These are phyloP conservation scores for Polyplosphaeria fusca DNA, from an alignment of 495 filamentous ascomycete species.

Conservation along the genomic window DNA sequence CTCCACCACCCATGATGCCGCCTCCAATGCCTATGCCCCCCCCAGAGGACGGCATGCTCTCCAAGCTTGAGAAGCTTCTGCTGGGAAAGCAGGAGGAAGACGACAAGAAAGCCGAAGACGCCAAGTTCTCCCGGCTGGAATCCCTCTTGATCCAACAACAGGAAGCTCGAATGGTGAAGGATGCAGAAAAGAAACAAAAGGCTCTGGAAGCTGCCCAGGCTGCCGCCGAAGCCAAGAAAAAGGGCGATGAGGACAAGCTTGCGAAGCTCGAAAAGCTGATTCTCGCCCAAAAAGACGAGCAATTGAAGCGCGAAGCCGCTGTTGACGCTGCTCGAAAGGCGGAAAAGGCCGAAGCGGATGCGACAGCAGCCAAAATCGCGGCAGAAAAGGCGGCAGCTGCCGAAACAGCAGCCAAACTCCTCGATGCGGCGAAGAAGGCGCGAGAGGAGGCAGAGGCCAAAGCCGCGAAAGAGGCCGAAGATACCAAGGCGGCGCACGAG, in stretches of 20 bases:
- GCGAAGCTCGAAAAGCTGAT: slow-evolving; percentile 39
- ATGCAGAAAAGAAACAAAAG: slow-evolving; percentile 23
- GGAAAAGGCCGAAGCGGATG: slow-evolving; percentile 39
- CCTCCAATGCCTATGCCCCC: slow-evolving; percentile 24
- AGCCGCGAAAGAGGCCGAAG: slow-evolving; percentile 46
- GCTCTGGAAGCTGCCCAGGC: slow-evolving; percentile 19
- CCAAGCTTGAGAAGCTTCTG: slow-evolving; percentile 13
- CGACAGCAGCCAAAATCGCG: slow-evolving; percentile 41
- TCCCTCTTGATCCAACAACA: slow-evolving; percentile 25
- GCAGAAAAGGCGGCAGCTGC: slow-evolving; percentile 45
- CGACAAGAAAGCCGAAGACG: slow-evolving; percentile 27
- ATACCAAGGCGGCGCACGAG: slow-evolving; percentile 39
- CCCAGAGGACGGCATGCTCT: slow-evolving; percentile 18
- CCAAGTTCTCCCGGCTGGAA: slow-evolving; percentile 32
- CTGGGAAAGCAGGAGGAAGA: slow-evolving; percentile 22
- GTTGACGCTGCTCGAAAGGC: slow-evolving; percentile 36
- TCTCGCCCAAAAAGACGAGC: slow-evolving; percentile 38
- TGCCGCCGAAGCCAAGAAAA: slow-evolving; percentile 32
- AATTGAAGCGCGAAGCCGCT: slow-evolving; percentile 36
- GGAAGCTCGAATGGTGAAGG: slow-evolving; percentile 30
- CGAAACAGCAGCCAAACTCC: slow-evolving; percentile 37
- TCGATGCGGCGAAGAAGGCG: slow-evolving; percentile 33
- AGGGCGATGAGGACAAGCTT: slow-evolving; percentile 35
- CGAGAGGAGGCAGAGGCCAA: slow-evolving; percentile 44
- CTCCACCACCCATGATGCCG: slow-evolving; percentile 17